Percentiles rank a stretch among this genome's conserved stretches.
Evolutionary conservation across 176 grass and related monocot genomes (phyloP).

Genomic region (sorghum (Sorghum bicolor)): Sorghum_bicolor_NCBIv3 NC_012871.2:68839001-68839500

Average conservation of each 20-base stretch:
- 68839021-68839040: background rate
- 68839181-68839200: background rate
- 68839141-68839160: slow-evolving; percentile 6
- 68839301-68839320: slow-evolving; percentile 95
- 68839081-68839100: background rate
- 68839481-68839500: slow-evolving; percentile 72
- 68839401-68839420: slow-evolving; percentile 25
- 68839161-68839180: background rate
- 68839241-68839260: slow-evolving; percentile 82
- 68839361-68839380: slow-evolving; percentile 62
- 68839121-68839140: slow-evolving; percentile 22
- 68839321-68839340: slow-evolving; percentile 98
- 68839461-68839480: slow-evolving; percentile 56
- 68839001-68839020: slow-evolving; percentile 7
- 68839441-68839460: slow-evolving; percentile 23
- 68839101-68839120: slow-evolving; percentile 13
- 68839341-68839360: slow-evolving; percentile 91
- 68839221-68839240: slow-evolving; percentile 68
- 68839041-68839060: background rate
- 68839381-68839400: slow-evolving; percentile 61
- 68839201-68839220: slow-evolving; percentile 21
- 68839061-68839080: background rate
- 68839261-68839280: slow-evolving; percentile 76
- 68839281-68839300: slow-evolving; percentile 73
- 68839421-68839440: slow-evolving; percentile 29